Conservation (phyloP, 495 filamentous ascomycete species). For the Chaetomium cochliodes region DNA sequence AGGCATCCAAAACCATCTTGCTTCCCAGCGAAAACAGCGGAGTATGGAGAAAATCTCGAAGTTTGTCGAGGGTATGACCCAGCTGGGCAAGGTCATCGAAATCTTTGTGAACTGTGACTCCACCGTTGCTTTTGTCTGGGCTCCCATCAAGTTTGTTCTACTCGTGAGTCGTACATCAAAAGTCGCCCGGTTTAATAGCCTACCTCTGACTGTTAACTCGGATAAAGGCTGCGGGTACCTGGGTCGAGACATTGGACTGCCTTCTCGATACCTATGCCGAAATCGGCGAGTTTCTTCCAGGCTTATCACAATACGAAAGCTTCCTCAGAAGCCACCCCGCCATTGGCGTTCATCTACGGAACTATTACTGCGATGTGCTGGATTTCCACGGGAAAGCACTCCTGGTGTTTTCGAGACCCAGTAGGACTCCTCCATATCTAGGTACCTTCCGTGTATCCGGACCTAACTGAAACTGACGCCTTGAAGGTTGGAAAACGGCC, state of each 20-base stretch:
- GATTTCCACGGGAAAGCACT: slow-evolving; percentile 2
- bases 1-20: too few relatives aligned
- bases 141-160: background rate
- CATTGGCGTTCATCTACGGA: background rate
- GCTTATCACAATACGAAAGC: background rate
- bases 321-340: background rate
- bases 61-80: slow-evolving; percentile 1
- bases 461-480: background rate
- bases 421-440: background rate
- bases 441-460: background rate
- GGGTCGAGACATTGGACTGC: slow-evolving; percentile 2
- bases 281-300: background rate
- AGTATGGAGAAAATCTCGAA: background rate
- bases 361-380: slow-evolving; percentile 2
- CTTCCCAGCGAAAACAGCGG: too few relatives aligned
- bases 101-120: background rate
- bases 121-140: background rate
- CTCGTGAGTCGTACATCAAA: background rate
- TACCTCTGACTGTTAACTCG: background rate
- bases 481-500: background rate
- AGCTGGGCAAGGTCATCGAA: slow-evolving; percentile 4
- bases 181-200: background rate
- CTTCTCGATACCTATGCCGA: slow-evolving; percentile 5
- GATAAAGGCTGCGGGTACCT: background rate
- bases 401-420: background rate